phyloP scores from a whole-genome alignment of 305 asterid genomes.

The Solanum hybrid region DNA sequence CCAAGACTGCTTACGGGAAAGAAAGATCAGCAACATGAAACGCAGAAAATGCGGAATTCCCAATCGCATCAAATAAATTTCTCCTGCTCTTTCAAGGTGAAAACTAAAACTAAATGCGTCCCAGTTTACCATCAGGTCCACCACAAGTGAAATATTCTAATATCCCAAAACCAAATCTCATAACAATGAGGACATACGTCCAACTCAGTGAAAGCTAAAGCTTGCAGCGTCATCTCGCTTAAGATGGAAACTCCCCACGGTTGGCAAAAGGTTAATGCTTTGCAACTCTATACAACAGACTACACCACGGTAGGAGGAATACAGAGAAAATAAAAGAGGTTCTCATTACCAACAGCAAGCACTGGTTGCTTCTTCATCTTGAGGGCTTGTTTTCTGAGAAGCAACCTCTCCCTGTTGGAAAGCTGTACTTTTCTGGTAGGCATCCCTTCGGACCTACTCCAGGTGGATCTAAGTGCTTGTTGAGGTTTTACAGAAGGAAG shows the following conservation, averaged over 20 bases:
- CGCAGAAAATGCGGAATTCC: not conserved
- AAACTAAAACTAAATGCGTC: not conserved
- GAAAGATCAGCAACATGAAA: not conserved
- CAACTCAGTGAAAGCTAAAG: not conserved
- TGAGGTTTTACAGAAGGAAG: slow-evolving; percentile 20
- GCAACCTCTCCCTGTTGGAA: slow-evolving; percentile 85
- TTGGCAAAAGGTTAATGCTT: not conserved
- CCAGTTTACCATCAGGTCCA: not conserved
- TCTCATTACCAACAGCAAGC: slow-evolving; percentile 65
- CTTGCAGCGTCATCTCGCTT: not conserved
- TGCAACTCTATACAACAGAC: not conserved
- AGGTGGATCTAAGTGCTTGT: slow-evolving; percentile 19
- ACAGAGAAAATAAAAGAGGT: not conserved
- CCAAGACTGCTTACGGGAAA: not conserved
- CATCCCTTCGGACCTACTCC: slow-evolving; percentile 15
- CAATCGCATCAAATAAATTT: not conserved
- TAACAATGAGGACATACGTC: not conserved
- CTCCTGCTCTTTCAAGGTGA: not conserved
- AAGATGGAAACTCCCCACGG: not conserved
- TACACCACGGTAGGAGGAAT: not conserved
- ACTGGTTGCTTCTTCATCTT: slow-evolving; percentile 52
- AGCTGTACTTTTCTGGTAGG: slow-evolving; percentile 39
- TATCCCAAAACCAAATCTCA: not conserved
- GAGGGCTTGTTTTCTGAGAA: slow-evolving; percentile 78
- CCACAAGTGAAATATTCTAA: not conserved